Evolutionary conservation across 495 filamentous ascomycete genomes (phyloP).

Genomic region (Aspergillus leporis): DNA sequence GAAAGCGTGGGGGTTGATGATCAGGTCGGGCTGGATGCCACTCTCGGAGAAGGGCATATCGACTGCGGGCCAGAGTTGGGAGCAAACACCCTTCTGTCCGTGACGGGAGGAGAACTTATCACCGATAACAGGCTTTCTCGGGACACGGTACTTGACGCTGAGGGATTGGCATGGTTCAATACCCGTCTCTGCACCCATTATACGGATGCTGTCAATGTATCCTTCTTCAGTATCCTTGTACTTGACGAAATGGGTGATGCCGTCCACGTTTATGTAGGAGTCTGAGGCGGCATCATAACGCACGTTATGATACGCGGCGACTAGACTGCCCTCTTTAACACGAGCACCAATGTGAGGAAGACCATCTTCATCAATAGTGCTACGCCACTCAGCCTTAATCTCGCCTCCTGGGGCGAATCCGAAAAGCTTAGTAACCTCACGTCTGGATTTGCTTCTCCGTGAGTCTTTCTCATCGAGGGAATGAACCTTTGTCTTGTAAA

Average conservation of each 20-base stretch:
- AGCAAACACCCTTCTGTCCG: slow-evolving; percentile 70
- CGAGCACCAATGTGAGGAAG: slow-evolving; percentile 74
- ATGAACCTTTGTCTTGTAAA: slow-evolving; percentile 95
- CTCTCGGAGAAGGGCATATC: slow-evolving; percentile 99
- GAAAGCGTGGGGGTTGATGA: slow-evolving; percentile 99
- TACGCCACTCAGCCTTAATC: slow-evolving; percentile 62
- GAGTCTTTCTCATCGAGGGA: slow-evolving; percentile 72
- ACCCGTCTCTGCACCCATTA: slow-evolving; percentile 80
- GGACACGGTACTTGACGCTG: slow-evolving; percentile 89
- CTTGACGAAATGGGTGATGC: slow-evolving; percentile 76
- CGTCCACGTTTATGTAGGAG: slow-evolving; percentile 70
- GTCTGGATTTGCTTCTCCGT: slow-evolving; percentile 52
- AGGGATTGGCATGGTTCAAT: slow-evolving; percentile 80
- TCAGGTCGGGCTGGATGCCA: slow-evolving; percentile 94
- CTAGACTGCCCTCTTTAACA: slow-evolving; percentile 75
- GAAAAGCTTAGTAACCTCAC: slow-evolving; percentile 70
- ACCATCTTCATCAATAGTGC: slow-evolving; percentile 80
- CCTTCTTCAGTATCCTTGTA: slow-evolving; percentile 89
- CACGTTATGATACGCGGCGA: slow-evolving; percentile 90
- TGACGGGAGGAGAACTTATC: slow-evolving; percentile 62
- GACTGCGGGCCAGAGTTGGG: slow-evolving; percentile 90
- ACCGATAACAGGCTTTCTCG: slow-evolving; percentile 87
- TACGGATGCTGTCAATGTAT: slow-evolving; percentile 88
- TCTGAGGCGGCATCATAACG: slow-evolving; percentile 65
- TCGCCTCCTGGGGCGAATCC: slow-evolving; percentile 76